A percentile compares a stretch with the other conserved stretches of the same genome.
phyloP scores from a whole-genome alignment of 768 basidiomycete species.

The Collybia nuda region DNA sequence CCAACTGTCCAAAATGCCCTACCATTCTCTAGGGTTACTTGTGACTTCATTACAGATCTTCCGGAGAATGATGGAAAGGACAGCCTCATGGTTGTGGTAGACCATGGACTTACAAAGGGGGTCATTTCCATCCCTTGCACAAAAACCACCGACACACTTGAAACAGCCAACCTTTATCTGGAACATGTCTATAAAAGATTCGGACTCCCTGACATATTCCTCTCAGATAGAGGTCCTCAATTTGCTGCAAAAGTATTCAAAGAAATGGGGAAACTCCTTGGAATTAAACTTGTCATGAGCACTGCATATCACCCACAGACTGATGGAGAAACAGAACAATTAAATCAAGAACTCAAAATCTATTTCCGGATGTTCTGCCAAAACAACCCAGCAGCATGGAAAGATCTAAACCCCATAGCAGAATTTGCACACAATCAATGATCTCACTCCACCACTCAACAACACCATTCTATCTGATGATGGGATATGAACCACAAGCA shows the following conservation, averaged over 20 bases:
- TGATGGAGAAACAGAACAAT: neutral
- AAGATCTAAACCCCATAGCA: neutral
- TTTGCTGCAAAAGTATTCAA: constrained; percentile 10
- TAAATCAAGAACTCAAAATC: constrained; percentile 2
- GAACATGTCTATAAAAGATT: too few species aligned
- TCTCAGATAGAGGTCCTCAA: constrained; percentile 16
- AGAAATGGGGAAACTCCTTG: constrained; percentile 12
- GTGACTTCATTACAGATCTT: too few species aligned
- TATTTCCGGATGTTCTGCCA: neutral
- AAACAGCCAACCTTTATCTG: too few species aligned
- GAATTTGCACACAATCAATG: neutral
- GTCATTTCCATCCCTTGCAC: too few species aligned
- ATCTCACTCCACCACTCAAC: neutral
- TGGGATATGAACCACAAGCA: too few species aligned
- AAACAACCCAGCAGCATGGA: neutral
- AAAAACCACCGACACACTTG: neutral
- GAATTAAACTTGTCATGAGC: constrained; percentile 5
- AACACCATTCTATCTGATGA: neutral
- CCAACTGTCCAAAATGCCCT: too few species aligned
- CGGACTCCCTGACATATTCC: too few species aligned
- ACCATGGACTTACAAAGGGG: too few species aligned
- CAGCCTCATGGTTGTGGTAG: too few species aligned
- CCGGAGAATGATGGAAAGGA: too few species aligned
- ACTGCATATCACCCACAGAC: constrained; percentile 3
- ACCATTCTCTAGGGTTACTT: neutral